These are phyloP conservation scores for Aspergillus sp. DNA, from an alignment of 2,329 filamentous ascomycete species.

Conservation along the genomic window DNA sequence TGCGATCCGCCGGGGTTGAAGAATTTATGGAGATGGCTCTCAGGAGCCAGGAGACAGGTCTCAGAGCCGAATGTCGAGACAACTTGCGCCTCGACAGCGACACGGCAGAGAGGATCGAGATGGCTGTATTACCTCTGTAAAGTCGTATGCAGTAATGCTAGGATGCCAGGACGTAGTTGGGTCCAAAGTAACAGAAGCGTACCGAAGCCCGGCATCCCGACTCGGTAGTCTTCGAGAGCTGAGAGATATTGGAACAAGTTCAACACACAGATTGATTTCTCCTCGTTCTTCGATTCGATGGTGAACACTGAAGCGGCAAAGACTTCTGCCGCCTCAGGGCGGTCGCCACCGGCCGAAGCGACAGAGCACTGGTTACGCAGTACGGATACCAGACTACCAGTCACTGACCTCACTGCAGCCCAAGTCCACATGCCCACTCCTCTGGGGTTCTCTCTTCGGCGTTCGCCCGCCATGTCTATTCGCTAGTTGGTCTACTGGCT, in stretches of 20 bases:
- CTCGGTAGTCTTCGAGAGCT: slow-evolving; percentile 5
- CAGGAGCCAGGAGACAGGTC: too few species aligned
- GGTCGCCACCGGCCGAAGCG: slow-evolving; percentile 2
- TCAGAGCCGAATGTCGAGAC: too few species aligned
- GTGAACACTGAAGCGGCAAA: not conserved
- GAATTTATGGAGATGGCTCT: not conserved
- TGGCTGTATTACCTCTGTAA: too few species aligned
- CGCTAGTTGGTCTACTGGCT: not conserved
- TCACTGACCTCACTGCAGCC: too few species aligned
- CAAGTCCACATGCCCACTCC: not conserved
- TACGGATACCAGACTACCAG: too few species aligned
- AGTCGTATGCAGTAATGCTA: too few species aligned
- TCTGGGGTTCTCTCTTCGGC: slow-evolving; percentile 2
- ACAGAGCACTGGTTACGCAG: too few species aligned
- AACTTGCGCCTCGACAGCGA: not conserved
- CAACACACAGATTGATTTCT: too few species aligned
- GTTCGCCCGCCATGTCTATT: not conserved
- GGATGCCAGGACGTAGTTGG: too few species aligned
- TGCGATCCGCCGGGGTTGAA: not conserved
- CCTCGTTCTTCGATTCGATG: too few species aligned
- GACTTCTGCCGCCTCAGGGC: slow-evolving; percentile 1
- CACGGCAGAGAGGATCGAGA: not conserved
- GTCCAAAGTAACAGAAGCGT: not conserved
- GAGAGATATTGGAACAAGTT: too few species aligned
- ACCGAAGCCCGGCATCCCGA: slow-evolving; percentile 15